Conservation (phyloP, 2,329 filamentous ascomycete genomes). For the Fusarium buxicola region DNA sequence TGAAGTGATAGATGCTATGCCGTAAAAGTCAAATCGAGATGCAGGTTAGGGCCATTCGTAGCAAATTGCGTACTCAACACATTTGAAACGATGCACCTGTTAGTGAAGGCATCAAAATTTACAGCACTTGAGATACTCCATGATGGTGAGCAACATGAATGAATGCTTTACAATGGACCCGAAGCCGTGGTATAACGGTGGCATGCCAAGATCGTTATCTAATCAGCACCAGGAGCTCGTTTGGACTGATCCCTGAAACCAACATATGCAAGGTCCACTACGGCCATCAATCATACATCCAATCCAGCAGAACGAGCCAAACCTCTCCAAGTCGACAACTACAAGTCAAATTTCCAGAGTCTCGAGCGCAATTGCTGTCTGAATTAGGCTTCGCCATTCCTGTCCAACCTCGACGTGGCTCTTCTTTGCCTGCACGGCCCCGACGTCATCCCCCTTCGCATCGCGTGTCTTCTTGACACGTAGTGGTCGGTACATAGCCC, state of each 20-base stretch:
- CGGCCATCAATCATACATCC: conserved; percentile 13
- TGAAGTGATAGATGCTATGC: too few relatives aligned
- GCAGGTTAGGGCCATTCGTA: too few relatives aligned
- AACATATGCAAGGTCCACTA: conserved; percentile 33
- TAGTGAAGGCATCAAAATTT: too few relatives aligned
- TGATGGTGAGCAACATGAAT: too few relatives aligned
- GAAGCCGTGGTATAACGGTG: neutral
- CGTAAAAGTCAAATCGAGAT: too few relatives aligned
- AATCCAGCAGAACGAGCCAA: conserved; percentile 6
- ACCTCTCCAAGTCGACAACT: neutral
- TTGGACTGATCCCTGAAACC: conserved; percentile 6
- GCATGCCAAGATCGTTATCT: conserved; percentile 39
- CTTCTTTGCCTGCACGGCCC: conserved; percentile 18
- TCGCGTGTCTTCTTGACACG: conserved; percentile 45
- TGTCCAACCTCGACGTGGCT: conserved; percentile 2
- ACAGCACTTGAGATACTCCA: too few relatives aligned
- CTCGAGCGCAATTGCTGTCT: neutral
- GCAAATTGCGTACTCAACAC: too few relatives aligned
- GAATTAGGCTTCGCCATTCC: neutral
- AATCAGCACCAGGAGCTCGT: conserved; percentile 37
- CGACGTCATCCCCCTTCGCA: conserved; percentile 29
- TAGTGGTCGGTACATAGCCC: conserved; percentile 28
- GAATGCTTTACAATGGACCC: neutral
- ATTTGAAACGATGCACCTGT: too few relatives aligned
- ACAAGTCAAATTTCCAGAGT: neutral